Evolutionary conservation across 805 yeast species (phyloP).

Genomic region (Nakazawaea anatomiae): DNA sequence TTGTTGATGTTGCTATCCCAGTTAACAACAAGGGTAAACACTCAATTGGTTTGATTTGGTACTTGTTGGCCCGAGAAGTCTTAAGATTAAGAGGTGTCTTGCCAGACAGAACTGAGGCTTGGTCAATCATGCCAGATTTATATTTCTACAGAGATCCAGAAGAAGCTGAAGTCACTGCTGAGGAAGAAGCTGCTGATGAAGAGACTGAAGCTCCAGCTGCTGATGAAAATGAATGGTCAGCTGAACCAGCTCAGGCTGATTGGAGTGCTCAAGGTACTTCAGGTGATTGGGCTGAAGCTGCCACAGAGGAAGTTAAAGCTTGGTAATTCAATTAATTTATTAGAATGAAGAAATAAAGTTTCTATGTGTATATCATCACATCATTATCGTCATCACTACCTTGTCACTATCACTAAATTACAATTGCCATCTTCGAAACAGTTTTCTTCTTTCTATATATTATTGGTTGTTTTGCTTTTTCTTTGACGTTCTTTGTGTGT

Average conservation of each 20-base stretch:
- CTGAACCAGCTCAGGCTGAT: constrained; percentile 63
- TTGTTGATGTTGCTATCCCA: constrained; percentile 99
- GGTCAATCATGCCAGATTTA: constrained; percentile 99
- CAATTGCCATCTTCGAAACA: not conserved
- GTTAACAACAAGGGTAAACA: constrained; percentile 99
- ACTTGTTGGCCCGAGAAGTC: constrained; percentile 98
- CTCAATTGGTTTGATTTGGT: constrained; percentile 99
- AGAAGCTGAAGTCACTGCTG: constrained; percentile 83
- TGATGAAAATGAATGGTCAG: constrained; percentile 39
- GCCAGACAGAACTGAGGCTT: constrained; percentile 92
- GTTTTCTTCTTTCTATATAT: not conserved
- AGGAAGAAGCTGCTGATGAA: constrained; percentile 58
- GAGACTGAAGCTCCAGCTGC: constrained; percentile 61
- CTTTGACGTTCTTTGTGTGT: constrained; percentile 1
- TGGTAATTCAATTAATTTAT: constrained; percentile 7
- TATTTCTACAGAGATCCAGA: constrained; percentile 99
- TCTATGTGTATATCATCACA: not conserved
- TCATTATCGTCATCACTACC: not conserved
- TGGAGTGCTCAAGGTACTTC: constrained; percentile 59
- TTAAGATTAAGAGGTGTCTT: constrained; percentile 97
- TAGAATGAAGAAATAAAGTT: not conserved
- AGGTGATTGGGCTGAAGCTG: constrained; percentile 49
- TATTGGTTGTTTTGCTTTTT: not conserved
- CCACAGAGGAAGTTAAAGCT: constrained; percentile 42
- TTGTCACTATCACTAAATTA: not conserved